Percentiles rank a stretch among this genome's conserved stretches.
phyloP scores from a whole-genome alignment of 1,139 yeast species.

The Sugiyamaella paludigena region DNA sequence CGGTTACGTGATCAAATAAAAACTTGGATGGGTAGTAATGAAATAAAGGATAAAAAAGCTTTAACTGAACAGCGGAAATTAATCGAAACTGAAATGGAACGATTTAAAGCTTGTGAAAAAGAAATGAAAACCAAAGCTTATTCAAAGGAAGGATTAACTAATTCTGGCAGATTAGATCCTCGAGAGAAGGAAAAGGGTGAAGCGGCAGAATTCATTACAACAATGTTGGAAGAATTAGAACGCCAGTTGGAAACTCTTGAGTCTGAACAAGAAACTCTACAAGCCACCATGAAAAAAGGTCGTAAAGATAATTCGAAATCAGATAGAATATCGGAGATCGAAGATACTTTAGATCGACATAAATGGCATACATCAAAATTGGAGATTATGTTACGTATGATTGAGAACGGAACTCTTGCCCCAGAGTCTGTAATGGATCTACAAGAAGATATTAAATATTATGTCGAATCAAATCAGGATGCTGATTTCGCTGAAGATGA shows the following conservation, averaged over 20 bases:
- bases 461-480: slow-evolving; percentile 92
- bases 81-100: slow-evolving; percentile 87
- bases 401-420: slow-evolving; percentile 81
- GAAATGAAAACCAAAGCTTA: slow-evolving; percentile 94
- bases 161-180: slow-evolving; percentile 66
- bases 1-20: slow-evolving; percentile 94
- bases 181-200: slow-evolving; percentile 79
- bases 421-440: slow-evolving; percentile 77
- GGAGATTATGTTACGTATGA: slow-evolving; percentile 70
- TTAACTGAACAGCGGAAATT: slow-evolving; percentile 76
- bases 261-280: slow-evolving; percentile 65
- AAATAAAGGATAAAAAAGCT: slow-evolving; percentile 83
- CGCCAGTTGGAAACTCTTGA: slow-evolving; percentile 80
- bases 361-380: slow-evolving; percentile 73
- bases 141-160: slow-evolving; percentile 87
- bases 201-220: slow-evolving; percentile 67
- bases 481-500: slow-evolving; percentile 97
- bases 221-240: slow-evolving; percentile 76
- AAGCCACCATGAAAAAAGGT: slow-evolving; percentile 51
- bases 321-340: slow-evolving; percentile 58
- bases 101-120: slow-evolving; percentile 92
- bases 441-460: slow-evolving; percentile 88
- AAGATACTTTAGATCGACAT: slow-evolving; percentile 70
- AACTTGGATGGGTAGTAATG: slow-evolving; percentile 90
- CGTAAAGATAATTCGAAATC: slow-evolving; percentile 57